Conservation (phyloP, 2,329 filamentous ascomycete genomes). For the Ophiocordyceps polyrhachis-furcata region DNA sequence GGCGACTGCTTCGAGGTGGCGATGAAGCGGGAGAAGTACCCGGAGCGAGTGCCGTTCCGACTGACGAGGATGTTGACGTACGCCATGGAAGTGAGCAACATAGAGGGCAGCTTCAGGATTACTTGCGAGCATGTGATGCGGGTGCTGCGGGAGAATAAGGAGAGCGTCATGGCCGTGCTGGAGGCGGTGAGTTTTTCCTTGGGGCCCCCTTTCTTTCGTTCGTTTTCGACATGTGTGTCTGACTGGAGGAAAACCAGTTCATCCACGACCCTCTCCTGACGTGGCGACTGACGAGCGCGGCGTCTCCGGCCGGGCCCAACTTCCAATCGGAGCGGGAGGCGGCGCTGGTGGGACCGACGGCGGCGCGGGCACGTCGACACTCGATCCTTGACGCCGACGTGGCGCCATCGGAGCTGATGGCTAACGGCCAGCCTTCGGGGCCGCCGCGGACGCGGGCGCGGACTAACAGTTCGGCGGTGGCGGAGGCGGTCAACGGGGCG, state of each 20-base stretch:
- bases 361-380: slow-evolving; percentile 39
- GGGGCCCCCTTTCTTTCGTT: neutral
- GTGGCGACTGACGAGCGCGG: slow-evolving; percentile 63
- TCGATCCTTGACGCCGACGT: slow-evolving; percentile 50
- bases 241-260: slow-evolving; percentile 38
- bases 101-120: slow-evolving; percentile 94
- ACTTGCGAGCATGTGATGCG: slow-evolving; percentile 98
- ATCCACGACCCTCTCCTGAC: slow-evolving; percentile 98
- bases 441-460: slow-evolving; percentile 35
- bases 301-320: slow-evolving; percentile 46
- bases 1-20: slow-evolving; percentile 99
- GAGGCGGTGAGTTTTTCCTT: slow-evolving; percentile 61
- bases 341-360: slow-evolving; percentile 27
- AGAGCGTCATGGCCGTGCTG: slow-evolving; percentile 93
- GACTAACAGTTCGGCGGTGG: slow-evolving; percentile 36
- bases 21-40: slow-evolving; percentile 99
- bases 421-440: slow-evolving; percentile 22
- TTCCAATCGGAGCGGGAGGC: slow-evolving; percentile 43
- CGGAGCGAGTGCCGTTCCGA: slow-evolving; percentile 92
- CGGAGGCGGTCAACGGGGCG: slow-evolving; percentile 18
- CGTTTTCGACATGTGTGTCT: neutral
- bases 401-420: slow-evolving; percentile 39
- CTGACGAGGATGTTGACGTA: slow-evolving; percentile 98
- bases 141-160: slow-evolving; percentile 89
- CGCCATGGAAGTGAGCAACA: slow-evolving; percentile 99